Conservation (phyloP, 2,329 filamentous ascomycete genomes). For the Triangularia setosa region DNA sequence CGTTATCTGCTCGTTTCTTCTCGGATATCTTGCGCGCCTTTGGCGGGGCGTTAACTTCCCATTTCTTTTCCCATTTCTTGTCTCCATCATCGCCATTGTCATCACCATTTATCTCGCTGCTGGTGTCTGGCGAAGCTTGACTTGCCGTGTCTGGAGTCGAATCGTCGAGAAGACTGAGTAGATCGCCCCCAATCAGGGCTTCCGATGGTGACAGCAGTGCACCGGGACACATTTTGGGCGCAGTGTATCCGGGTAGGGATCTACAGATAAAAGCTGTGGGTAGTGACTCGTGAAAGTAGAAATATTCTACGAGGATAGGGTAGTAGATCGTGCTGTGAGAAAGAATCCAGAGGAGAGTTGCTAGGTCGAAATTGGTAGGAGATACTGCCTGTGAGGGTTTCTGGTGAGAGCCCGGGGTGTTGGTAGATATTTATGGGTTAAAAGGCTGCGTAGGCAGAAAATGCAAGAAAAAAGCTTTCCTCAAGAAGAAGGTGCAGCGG, state of each 20-base stretch:
- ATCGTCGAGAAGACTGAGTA: background rate
- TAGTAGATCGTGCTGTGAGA: background rate
- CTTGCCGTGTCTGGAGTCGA: background rate
- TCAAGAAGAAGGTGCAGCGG: background rate
- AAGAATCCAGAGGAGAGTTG: background rate
- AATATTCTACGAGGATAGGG: background rate
- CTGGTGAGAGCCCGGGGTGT: background rate
- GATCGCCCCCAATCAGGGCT: background rate
- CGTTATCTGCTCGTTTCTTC: constrained; percentile 47
- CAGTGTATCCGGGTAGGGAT: too few species aligned
- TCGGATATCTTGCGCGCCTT: constrained; percentile 40
- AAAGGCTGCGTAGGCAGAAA: background rate
- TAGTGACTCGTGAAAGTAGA: too few species aligned
- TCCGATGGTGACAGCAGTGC: background rate
- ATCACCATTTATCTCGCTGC: constrained; percentile 9
- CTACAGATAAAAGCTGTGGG: too few species aligned
- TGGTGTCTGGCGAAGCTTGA: background rate
- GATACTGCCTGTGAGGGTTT: background rate
- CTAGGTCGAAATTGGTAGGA: background rate
- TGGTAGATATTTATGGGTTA: background rate
- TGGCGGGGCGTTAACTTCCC: constrained; percentile 27
- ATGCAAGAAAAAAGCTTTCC: background rate
- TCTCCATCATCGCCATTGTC: constrained; percentile 29
- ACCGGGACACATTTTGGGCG: background rate
- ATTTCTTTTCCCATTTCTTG: constrained; percentile 21